Evolutionary conservation across 2,329 filamentous ascomycete species (phyloP).

Genomic region (Epichloe uncinata): DNA sequence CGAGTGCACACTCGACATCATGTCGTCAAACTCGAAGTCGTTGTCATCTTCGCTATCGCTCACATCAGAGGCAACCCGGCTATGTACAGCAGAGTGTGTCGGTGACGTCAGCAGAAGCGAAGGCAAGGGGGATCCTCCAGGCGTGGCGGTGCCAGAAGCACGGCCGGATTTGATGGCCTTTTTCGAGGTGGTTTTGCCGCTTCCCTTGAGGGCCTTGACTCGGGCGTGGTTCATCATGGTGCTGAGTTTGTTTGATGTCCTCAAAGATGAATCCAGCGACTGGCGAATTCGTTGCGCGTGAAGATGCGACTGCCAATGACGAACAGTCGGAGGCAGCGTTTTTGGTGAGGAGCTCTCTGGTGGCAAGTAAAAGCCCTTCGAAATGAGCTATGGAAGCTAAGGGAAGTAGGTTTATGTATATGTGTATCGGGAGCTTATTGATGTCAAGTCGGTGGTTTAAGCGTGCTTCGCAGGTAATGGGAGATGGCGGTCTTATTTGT

Average conservation of each 20-base stretch:
- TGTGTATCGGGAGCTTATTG: background rate
- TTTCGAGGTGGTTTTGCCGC: slow-evolving; percentile 57
- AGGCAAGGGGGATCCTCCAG: slow-evolving; percentile 42
- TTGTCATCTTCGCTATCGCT: slow-evolving; percentile 39
- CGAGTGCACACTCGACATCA: slow-evolving; percentile 30
- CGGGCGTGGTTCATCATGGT: slow-evolving; percentile 46
- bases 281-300: background rate
- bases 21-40: slow-evolving; percentile 26
- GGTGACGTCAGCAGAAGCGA: slow-evolving; percentile 47
- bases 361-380: background rate
- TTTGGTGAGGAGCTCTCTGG: background rate
- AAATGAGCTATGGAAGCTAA: background rate
- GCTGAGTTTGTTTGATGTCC: background rate
- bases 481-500: background rate
- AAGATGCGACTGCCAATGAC: background rate
- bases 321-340: background rate
- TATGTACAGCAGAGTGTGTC: slow-evolving; percentile 43
- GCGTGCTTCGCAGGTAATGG: background rate
- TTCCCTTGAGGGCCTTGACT: slow-evolving; percentile 55
- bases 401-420: background rate
- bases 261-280: background rate
- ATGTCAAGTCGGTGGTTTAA: slow-evolving; percentile 3
- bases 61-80: slow-evolving; percentile 48
- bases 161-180: slow-evolving; percentile 50
- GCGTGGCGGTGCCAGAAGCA: slow-evolving; percentile 43